Evolutionary conservation across 495 filamentous ascomycete species (phyloP).

Genomic region (Coniosporium apollinis): DNA sequence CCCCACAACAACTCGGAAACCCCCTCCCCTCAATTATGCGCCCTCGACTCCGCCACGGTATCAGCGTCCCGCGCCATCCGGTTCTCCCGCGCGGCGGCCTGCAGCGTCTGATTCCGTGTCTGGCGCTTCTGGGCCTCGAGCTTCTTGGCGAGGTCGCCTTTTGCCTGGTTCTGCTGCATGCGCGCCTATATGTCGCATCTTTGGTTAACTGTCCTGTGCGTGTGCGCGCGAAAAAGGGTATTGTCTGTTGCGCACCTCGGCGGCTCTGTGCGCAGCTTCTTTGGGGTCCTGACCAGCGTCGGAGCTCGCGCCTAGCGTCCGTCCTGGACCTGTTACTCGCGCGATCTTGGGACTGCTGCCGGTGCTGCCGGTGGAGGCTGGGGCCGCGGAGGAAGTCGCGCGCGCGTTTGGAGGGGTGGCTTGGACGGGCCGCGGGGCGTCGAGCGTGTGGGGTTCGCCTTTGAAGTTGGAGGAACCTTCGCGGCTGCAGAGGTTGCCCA

Average conservation of each 20-base stretch:
- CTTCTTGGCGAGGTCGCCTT: conserved; percentile 12
- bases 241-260: conserved; percentile 16
- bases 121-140: conserved; percentile 10
- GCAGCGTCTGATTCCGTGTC: conserved; percentile 10
- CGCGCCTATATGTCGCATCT: too few species aligned
- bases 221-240: too few species aligned
- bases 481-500: conserved; percentile 15
- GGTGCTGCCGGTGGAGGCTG: too few species aligned
- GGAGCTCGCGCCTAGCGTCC: conserved; percentile 6
- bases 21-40: conserved; percentile 10
- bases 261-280: conserved; percentile 12
- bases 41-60: conserved; percentile 7
- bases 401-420: too few species aligned
- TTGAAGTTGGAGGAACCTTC: conserved; percentile 7
- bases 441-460: too few species aligned
- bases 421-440: too few species aligned
- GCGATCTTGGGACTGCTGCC: too few species aligned
- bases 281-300: conserved; percentile 6
- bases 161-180: conserved; percentile 1
- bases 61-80: conserved; percentile 12
- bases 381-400: too few species aligned
- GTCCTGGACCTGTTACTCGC: conserved; percentile 10
- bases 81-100: conserved; percentile 10
- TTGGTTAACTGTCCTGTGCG: too few species aligned
- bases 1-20: too few species aligned